phyloP scores from a whole-genome alignment of 805 yeast genomes.

The Teunomyces lycoperdinae region DNA sequence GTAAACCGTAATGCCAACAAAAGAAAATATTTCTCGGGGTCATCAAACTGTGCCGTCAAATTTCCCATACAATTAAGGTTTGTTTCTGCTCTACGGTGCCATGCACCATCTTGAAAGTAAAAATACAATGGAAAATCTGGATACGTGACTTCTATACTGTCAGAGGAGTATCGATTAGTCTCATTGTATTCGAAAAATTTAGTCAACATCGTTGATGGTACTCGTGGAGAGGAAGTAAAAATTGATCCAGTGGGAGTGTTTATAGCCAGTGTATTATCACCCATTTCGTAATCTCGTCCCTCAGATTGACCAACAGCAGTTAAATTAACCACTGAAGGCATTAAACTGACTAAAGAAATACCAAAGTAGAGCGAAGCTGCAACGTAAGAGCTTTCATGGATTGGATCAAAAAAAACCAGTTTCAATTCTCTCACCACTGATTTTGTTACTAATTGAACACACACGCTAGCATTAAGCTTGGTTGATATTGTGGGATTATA shows the following conservation, averaged over 20 bases:
- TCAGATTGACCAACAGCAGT: constrained; percentile 14
- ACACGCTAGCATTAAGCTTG: not conserved
- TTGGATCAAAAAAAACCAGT: not conserved
- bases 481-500: not conserved
- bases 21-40: not conserved
- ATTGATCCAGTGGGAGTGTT: not conserved
- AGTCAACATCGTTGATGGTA: not conserved
- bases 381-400: not conserved
- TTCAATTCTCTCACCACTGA: not conserved
- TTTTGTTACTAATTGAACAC: not conserved
- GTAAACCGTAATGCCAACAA: not conserved
- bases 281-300: constrained; percentile 9
- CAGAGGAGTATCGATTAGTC: not conserved
- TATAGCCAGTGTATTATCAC: constrained; percentile 5
- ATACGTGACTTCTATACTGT: not conserved
- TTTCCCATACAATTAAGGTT: not conserved
- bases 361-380: not conserved
- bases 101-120: not conserved
- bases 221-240: not conserved
- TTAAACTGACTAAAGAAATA: not conserved
- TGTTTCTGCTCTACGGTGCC: constrained; percentile 1
- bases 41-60: not conserved
- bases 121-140: constrained; percentile 1
- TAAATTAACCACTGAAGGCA: not conserved
- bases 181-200: constrained; percentile 1